Evolutionary conservation across 495 filamentous ascomycete genomes (phyloP), one percentile per base, ranked within the genome.

Genomic region (Aspergillus biplanus): DNA sequence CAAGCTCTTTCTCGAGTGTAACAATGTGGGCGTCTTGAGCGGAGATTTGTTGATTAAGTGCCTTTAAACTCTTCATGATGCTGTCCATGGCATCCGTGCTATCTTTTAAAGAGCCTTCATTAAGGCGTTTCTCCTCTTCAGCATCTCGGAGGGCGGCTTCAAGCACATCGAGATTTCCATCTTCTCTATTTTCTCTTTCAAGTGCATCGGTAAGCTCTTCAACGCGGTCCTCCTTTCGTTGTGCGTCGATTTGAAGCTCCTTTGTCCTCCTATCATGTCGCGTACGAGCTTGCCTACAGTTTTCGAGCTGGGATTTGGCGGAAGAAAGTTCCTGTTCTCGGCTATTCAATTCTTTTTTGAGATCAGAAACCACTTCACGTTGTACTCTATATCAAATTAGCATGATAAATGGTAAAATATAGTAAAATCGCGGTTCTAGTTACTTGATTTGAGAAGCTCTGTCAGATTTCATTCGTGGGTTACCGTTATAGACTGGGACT

Each of bases 381-480:
- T 86, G 82, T 49, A 77, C 66, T 21, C 80, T 85, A 52, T 2
- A 67, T 5, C 64, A 56, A 31, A 31, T 13, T 33, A 31, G 62
- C 69, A 33, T 67, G 47, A 9, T 37, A n/a, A 35, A 33, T 33
- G 42, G n/a, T 53, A 11, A 49, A 15, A 50, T 16, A 47, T 13
- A 32, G 7, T 9, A 47, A 4, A 35, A 15, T 1, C 3, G 16
- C 15, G 13, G 44, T 31, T 8, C 9, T 48, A 52, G 77, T 47
- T 81, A 85, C 75, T 75, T 79, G 44, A 90, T 83, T 73, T 91
- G 90, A 21, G 83, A 83, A 44, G 85, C 88, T 7, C 86, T 76
- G 68, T 97, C 91, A 0, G 91, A 89, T 73, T 90, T 89, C 87
- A 98, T 96, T 8, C 92, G 86, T 31, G 87, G 78, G n/a, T 67